These are phyloP conservation scores for Ambrosiella xylebori DNA, from an alignment of 2,329 filamentous ascomycete genomes.

Conservation along the genomic window DNA sequence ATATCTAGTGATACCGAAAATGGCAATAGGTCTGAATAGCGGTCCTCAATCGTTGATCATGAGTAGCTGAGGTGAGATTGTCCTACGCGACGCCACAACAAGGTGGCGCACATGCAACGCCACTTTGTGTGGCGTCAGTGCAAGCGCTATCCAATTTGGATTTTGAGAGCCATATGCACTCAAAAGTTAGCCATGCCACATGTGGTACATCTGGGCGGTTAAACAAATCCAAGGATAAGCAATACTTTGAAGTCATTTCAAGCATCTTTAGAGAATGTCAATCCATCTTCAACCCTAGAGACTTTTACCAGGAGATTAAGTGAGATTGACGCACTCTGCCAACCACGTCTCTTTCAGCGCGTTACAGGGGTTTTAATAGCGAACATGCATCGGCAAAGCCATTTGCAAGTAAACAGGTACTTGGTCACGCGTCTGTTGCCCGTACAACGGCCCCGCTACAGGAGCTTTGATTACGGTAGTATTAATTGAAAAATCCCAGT, in stretches of 20 bases:
- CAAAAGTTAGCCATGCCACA: too few relatives aligned
- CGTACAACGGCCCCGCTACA: not conserved
- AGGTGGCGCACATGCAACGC: too few relatives aligned
- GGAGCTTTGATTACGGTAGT: not conserved
- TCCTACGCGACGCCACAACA: not conserved
- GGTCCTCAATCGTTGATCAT: not conserved
- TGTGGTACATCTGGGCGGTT: too few relatives aligned
- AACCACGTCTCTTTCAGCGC: not conserved
- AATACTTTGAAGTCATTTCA: too few relatives aligned
- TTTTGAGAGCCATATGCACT: too few relatives aligned
- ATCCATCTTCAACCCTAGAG: too few relatives aligned
- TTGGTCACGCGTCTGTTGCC: constrained; percentile 1
- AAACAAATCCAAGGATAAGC: too few relatives aligned
- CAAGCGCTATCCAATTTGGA: too few relatives aligned
- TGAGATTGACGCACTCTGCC: too few relatives aligned
- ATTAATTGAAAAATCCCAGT: not conserved
- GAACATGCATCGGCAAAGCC: not conserved
- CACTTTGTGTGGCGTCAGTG: too few relatives aligned
- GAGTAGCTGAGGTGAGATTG: not conserved
- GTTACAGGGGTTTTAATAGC: constrained; percentile 1
- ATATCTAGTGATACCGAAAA: not conserved
- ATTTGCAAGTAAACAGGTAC: not conserved
- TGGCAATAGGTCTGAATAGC: not conserved
- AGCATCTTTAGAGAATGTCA: too few relatives aligned
- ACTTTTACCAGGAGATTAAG: too few relatives aligned